Evolutionary conservation across 202 grass and related monocot species (phyloP).

Genomic region (Zoysia matrella): DNA sequence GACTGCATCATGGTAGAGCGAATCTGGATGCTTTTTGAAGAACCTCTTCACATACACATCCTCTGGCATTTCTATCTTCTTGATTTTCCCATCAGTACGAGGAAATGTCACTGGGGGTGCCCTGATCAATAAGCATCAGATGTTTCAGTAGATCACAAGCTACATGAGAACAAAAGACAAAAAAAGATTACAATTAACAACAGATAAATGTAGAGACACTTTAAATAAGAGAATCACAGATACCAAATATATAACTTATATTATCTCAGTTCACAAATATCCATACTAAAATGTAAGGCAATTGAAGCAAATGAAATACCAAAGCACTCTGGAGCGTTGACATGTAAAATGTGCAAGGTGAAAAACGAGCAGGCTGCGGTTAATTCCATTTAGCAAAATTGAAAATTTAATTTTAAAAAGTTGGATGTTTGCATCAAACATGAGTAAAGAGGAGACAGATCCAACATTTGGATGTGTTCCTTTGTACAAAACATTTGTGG

Average conservation of each 20-base stretch:
- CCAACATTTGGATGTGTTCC: neutral
- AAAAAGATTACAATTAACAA: too few species aligned
- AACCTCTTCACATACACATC: slow-evolving; percentile 73
- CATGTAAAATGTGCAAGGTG: neutral
- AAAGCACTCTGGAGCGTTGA: neutral
- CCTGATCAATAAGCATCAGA: slow-evolving; percentile 42
- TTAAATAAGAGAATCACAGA: neutral
- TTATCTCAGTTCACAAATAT: neutral
- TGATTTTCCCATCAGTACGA: slow-evolving; percentile 60
- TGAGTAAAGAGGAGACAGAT: neutral
- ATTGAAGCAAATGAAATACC: neutral
- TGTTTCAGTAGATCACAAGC: slow-evolving; percentile 5
- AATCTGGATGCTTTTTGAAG: slow-evolving; percentile 71
- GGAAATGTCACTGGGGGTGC: slow-evolving; percentile 71
- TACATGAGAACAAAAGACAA: neutral
- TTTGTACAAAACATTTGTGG: neutral
- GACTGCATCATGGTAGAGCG: slow-evolving; percentile 78
- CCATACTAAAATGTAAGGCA: neutral
- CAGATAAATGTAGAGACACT: neutral
- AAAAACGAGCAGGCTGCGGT: neutral
- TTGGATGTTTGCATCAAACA: neutral
- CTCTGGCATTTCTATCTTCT: slow-evolving; percentile 63
- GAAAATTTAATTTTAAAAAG: too few species aligned
- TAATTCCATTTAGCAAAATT: neutral
- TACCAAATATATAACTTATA: neutral